A percentile compares a stretch with the other conserved stretches of the same genome.
Conservation (phyloP, 768 basidiomycete genomes). For the Xanthoconium purpureum region DNA sequence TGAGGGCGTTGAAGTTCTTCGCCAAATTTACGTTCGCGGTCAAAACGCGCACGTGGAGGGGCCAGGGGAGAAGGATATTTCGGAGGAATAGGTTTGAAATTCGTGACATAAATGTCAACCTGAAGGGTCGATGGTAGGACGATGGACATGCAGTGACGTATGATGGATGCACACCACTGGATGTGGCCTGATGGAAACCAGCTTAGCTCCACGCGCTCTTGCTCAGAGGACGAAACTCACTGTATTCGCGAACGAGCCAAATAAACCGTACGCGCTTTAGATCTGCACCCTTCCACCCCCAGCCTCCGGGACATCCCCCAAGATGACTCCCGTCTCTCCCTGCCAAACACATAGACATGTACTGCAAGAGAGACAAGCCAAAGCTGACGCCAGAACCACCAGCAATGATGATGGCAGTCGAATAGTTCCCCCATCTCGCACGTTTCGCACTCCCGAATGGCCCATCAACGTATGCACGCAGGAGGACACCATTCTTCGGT, state of each 20-base stretch:
- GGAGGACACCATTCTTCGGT: conserved; percentile 47
- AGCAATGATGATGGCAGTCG: conserved; percentile 58
- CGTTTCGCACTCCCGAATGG: conserved; percentile 67
- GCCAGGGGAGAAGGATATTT: conserved; percentile 4
- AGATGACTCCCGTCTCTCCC: conserved; percentile 49
- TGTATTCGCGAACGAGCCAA: conserved; percentile 75
- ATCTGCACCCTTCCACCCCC: conserved; percentile 38
- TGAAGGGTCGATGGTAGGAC: conserved; percentile 48
- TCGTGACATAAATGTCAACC: conserved; percentile 75
- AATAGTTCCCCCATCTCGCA: conserved; percentile 55
- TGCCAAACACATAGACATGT: conserved; percentile 55
- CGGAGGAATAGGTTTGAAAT: conserved; percentile 37
- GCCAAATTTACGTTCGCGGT: neutral
- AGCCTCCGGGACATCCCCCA: conserved; percentile 46
- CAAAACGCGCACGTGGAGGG: conserved; percentile 16
- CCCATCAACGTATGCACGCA: conserved; percentile 61
- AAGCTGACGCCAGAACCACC: conserved; percentile 80
- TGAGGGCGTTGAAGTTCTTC: conserved; percentile 38
- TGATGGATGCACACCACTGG: conserved; percentile 68
- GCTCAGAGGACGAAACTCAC: conserved; percentile 38
- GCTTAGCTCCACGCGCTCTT: neutral
- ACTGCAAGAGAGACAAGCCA: conserved; percentile 62
- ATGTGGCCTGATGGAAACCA: conserved; percentile 52
- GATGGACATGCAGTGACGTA: conserved; percentile 61
- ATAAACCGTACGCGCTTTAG: conserved; percentile 65